phyloP scores from a whole-genome alignment of 129 eudicot genomes.

The Silybum marianum region DNA sequence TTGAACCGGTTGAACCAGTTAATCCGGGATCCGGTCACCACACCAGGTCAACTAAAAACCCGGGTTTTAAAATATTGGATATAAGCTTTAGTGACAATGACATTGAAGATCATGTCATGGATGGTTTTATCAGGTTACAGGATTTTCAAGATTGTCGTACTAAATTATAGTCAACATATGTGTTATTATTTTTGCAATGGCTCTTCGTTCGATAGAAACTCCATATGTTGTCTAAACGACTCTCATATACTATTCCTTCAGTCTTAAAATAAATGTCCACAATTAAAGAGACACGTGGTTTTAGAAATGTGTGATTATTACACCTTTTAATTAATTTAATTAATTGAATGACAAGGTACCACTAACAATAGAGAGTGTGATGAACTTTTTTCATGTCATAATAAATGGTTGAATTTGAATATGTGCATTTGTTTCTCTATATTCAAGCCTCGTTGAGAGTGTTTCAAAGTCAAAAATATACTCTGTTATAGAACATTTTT shows the following conservation, averaged over 20 bases:
- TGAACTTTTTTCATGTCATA: too few relatives aligned
- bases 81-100: too few relatives aligned
- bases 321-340: neutral
- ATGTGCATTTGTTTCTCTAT: neutral
- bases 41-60: too few relatives aligned
- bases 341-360: neutral
- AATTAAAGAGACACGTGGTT: neutral
- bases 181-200: neutral
- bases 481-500: neutral
- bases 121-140: neutral
- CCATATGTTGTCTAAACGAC: neutral
- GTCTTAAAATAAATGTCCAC: neutral
- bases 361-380: neutral
- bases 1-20: too few relatives aligned
- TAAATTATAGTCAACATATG: neutral
- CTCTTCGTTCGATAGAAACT: neutral
- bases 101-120: neutral
- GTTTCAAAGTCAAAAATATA: neutral
- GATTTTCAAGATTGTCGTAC: neutral
- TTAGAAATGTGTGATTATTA: neutral
- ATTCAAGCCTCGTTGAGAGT: neutral
- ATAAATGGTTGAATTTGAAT: neutral
- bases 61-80: too few relatives aligned
- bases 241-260: neutral
- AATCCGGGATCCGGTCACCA: too few relatives aligned